A percentile compares a stretch with the other conserved stretches of the same genome.
These are phyloP conservation scores for Candida khao-thaluensis DNA, from an alignment of 805 yeast species.

Conservation along the genomic window DNA sequence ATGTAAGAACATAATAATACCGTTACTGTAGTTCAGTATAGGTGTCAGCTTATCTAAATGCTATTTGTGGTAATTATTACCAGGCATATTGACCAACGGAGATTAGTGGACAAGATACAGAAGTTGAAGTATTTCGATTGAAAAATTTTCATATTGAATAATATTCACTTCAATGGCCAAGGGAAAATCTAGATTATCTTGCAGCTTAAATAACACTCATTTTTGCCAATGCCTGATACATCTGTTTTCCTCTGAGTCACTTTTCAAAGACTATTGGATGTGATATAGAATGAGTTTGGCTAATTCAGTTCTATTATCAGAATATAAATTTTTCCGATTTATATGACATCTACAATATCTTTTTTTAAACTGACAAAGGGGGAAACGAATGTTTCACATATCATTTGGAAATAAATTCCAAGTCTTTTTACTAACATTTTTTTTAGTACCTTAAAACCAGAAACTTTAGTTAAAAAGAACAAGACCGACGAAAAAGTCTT, in stretches of 20 bases:
- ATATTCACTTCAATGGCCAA: conserved; percentile 20
- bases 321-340: conserved; percentile 25
- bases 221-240: conserved; percentile 42
- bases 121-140: too few relatives aligned
- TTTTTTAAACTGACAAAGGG: conserved; percentile 2
- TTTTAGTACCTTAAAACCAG: conserved; percentile 63
- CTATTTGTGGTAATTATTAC: too few relatives aligned
- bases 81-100: conserved; percentile 2
- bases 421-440: conserved; percentile 23
- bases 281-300: conserved; percentile 40
- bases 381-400: not conserved
- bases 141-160: not conserved
- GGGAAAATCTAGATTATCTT: conserved; percentile 42
- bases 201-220: conserved; percentile 33
- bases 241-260: conserved; percentile 44
- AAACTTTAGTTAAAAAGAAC: conserved; percentile 80
- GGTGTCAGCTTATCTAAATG: too few relatives aligned
- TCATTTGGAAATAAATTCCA: not conserved
- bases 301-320: conserved; percentile 31
- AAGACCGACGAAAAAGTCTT: conserved; percentile 75
- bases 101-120: too few relatives aligned
- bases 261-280: conserved; percentile 18
- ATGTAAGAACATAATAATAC: too few relatives aligned
- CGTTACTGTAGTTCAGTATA: too few relatives aligned
- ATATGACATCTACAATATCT: conserved; percentile 17